A percentile compares a stretch with the other conserved stretches of the same genome.
Conservation (phyloP, 2,329 filamentous ascomycete species). For the Trichoderma lentiforme region DNA sequence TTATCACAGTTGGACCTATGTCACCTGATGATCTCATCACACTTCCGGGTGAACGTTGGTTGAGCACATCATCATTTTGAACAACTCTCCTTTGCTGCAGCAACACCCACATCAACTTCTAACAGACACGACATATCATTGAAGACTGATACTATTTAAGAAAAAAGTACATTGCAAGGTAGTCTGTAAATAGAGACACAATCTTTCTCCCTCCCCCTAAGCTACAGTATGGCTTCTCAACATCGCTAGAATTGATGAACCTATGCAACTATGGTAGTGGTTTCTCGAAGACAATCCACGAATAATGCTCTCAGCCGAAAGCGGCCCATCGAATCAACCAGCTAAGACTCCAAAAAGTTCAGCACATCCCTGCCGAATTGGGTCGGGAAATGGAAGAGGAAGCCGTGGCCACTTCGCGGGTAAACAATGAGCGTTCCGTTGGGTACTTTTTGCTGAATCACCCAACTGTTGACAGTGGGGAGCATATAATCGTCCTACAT, state of each 20-base stretch:
- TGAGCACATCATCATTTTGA: no score
- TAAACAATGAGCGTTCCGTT: neutral
- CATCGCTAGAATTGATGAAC: neutral
- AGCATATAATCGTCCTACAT: neutral
- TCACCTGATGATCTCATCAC: constrained; percentile 16
- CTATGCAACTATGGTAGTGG: neutral
- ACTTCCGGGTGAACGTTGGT: no score
- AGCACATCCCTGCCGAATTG: neutral
- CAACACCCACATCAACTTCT: neutral
- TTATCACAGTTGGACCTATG: neutral
- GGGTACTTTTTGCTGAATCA: neutral
- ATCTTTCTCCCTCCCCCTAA: neutral
- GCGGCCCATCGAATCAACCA: neutral
- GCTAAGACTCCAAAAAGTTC: neutral
- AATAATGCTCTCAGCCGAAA: neutral
- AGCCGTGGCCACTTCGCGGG: neutral
- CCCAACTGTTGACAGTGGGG: neutral
- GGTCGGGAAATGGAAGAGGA: neutral
- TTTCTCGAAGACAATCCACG: neutral
- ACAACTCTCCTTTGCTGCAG: neutral
- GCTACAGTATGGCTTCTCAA: neutral
- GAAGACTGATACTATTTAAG: neutral
- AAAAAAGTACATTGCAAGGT: neutral
- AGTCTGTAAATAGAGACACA: neutral
- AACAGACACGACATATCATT: neutral